Conservation (phyloP, 1,284 basidiomycete species). For the Hemileia vastatrix region DNA sequence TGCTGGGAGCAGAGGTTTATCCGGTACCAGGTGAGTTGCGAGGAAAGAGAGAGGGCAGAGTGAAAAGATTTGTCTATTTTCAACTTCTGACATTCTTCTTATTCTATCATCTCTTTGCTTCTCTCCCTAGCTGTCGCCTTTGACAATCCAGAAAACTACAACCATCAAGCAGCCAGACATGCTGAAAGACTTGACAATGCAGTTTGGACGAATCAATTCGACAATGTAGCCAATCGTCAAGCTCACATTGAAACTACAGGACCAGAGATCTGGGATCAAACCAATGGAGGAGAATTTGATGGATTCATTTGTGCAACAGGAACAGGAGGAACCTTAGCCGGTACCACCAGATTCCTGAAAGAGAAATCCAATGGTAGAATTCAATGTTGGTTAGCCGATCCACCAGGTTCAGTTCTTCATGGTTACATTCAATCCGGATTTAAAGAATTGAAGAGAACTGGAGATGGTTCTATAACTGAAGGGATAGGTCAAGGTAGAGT, state of each 20-base stretch:
- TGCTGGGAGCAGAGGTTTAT: slow-evolving; percentile 93
- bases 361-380: slow-evolving; percentile 71
- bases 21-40: slow-evolving; percentile 62
- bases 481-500: slow-evolving; percentile 96
- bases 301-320: slow-evolving; percentile 90
- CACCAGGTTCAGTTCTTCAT: slow-evolving; percentile 84
- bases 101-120: neutral
- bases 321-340: slow-evolving; percentile 90
- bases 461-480: slow-evolving; percentile 88
- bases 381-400: slow-evolving; percentile 90
- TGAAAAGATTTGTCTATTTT: neutral
- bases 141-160: slow-evolving; percentile 93
- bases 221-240: slow-evolving; percentile 69
- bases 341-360: slow-evolving; percentile 72
- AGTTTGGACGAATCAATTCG: slow-evolving; percentile 97
- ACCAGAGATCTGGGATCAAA: slow-evolving; percentile 95
- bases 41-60: neutral
- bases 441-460: slow-evolving; percentile 66
- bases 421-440: slow-evolving; percentile 68
- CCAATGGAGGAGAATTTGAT: slow-evolving; percentile 60
- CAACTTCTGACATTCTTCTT: neutral
- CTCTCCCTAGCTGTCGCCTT: slow-evolving; percentile 66
- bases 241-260: slow-evolving; percentile 86
- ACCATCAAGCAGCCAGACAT: slow-evolving; percentile 87
- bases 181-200: slow-evolving; percentile 70